Percentiles rank a stretch among this genome's conserved stretches.
Conservation (phyloP, 2,329 filamentous ascomycete species). For the Emmonsiellopsis sp. region DNA sequence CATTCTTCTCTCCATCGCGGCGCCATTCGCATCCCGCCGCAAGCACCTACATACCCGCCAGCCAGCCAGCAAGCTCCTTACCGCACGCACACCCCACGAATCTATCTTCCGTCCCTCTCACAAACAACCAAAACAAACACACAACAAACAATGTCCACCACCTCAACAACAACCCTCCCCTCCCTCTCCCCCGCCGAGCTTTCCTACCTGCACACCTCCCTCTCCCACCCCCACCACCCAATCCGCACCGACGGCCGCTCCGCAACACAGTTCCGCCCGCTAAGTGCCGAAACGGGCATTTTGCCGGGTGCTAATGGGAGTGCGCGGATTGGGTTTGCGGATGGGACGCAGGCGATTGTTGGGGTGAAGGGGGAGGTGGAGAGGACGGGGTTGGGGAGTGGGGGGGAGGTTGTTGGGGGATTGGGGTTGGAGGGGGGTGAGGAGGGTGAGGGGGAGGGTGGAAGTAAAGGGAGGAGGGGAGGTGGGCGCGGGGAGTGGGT, state of each 20-base stretch:
- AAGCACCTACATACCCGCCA: too few species aligned
- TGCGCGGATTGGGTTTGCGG: conserved; percentile 85
- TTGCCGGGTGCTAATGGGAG: conserved; percentile 85
- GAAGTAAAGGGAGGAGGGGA: conserved; percentile 16
- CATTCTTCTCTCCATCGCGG: too few species aligned
- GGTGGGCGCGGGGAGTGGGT: conserved; percentile 62
- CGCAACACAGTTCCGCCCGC: conserved; percentile 77
- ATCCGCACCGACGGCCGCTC: conserved; percentile 82
- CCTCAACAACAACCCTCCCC: conserved; percentile 40
- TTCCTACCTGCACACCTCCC: conserved; percentile 84
- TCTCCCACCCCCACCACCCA: conserved; percentile 60
- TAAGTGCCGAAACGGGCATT: conserved; percentile 83
- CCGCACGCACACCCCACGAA: too few species aligned
- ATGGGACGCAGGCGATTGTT: conserved; percentile 92
- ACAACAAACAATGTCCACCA: conserved; percentile 49
- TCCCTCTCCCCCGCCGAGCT: conserved; percentile 92
- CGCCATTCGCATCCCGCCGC: too few species aligned
- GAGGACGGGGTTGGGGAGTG: conserved; percentile 46
- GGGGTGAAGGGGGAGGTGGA: conserved; percentile 94
- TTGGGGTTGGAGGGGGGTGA: conserved; percentile 16
- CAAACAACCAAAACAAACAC: not conserved
- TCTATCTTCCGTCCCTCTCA: too few species aligned
- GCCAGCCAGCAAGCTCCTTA: too few species aligned
- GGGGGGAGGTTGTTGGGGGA: conserved; percentile 27
- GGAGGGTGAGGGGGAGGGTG: conserved; percentile 15